Percentiles rank a stretch among this genome's conserved stretches.
These are phyloP conservation scores for Drechmeria coniospora DNA, from an alignment of 2,329 filamentous ascomycete genomes.

Conservation along the genomic window DNA sequence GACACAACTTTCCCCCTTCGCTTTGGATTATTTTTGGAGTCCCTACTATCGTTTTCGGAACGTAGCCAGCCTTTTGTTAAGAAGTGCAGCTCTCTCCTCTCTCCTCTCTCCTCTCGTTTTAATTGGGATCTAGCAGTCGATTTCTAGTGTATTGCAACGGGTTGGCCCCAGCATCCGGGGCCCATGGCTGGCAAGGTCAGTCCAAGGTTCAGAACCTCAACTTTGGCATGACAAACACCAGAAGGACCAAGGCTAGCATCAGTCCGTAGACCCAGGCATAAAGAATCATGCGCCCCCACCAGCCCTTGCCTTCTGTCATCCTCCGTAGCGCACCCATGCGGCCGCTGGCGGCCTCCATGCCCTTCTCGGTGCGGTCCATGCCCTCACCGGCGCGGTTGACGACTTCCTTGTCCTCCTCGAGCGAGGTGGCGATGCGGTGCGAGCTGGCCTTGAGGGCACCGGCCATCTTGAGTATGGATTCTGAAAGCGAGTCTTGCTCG, in stretches of 20 bases:
- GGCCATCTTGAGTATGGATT: constrained; percentile 69
- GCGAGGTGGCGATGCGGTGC: constrained; percentile 50
- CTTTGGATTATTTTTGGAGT: too few relatives aligned
- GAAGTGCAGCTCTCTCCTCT: too few relatives aligned
- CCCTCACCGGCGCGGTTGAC: constrained; percentile 56
- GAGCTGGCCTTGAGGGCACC: constrained; percentile 62
- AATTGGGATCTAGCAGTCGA: too few relatives aligned
- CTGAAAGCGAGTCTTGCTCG: constrained; percentile 72
- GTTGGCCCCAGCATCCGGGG: too few relatives aligned
- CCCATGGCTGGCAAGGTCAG: too few relatives aligned
- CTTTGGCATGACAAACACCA: constrained; percentile 82
- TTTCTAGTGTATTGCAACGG: too few relatives aligned
- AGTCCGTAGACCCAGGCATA: constrained; percentile 73
- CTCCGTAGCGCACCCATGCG: constrained; percentile 62
- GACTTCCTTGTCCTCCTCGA: constrained; percentile 59
- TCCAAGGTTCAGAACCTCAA: constrained; percentile 50
- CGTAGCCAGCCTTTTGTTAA: too few relatives aligned
- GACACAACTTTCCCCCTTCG: too few relatives aligned
- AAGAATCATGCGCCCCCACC: constrained; percentile 70
- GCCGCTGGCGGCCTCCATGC: constrained; percentile 61
- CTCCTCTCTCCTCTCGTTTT: too few relatives aligned
- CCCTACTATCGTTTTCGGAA: too few relatives aligned
- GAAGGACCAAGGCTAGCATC: constrained; percentile 59
- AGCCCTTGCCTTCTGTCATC: constrained; percentile 80
- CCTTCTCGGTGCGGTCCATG: constrained; percentile 59